A percentile compares a stretch with the other conserved stretches of the same genome.
Conservation (phyloP, 2,329 filamentous ascomycete species). For the Hyphodiscus sp. region DNA sequence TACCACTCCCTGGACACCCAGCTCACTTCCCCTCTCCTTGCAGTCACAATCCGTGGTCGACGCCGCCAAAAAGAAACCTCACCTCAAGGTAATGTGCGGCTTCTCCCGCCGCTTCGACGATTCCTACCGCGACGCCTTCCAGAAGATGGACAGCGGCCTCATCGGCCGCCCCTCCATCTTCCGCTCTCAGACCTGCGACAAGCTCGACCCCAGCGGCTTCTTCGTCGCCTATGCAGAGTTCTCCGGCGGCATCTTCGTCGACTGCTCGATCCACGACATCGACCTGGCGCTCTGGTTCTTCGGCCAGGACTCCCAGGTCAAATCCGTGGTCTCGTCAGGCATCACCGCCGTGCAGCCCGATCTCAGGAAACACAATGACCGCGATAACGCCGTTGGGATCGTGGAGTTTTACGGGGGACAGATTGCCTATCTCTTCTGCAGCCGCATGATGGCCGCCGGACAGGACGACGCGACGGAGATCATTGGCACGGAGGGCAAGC, state of each 20-base stretch:
- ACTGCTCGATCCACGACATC: constrained; percentile 66
- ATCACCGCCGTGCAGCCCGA: constrained; percentile 54
- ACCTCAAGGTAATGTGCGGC: constrained; percentile 60
- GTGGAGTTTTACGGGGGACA: constrained; percentile 59
- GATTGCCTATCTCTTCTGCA: constrained; percentile 58
- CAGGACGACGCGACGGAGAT: constrained; percentile 63
- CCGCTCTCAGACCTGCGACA: constrained; percentile 62
- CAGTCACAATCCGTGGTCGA: constrained; percentile 55
- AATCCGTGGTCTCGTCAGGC: constrained; percentile 49
- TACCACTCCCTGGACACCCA: not conserved
- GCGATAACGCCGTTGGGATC: constrained; percentile 57
- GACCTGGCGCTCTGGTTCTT: constrained; percentile 60
- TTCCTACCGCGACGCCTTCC: constrained; percentile 55
- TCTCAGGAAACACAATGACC: constrained; percentile 49
- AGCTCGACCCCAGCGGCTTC: constrained; percentile 57
- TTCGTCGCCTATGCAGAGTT: constrained; percentile 62
- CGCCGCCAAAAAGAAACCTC: constrained; percentile 46
- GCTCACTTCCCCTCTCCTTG: constrained; percentile 1
- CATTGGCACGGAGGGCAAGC: constrained; percentile 59
- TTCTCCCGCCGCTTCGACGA: constrained; percentile 62
- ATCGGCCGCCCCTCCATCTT: constrained; percentile 56
- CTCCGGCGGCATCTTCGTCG: constrained; percentile 63
- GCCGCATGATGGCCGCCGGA: constrained; percentile 61
- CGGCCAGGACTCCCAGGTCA: constrained; percentile 45
- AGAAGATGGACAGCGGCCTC: constrained; percentile 43